These are phyloP conservation scores for Zopfia rhizophila DNA, from an alignment of 2,329 filamentous ascomycete genomes.

Conservation along the genomic window DNA sequence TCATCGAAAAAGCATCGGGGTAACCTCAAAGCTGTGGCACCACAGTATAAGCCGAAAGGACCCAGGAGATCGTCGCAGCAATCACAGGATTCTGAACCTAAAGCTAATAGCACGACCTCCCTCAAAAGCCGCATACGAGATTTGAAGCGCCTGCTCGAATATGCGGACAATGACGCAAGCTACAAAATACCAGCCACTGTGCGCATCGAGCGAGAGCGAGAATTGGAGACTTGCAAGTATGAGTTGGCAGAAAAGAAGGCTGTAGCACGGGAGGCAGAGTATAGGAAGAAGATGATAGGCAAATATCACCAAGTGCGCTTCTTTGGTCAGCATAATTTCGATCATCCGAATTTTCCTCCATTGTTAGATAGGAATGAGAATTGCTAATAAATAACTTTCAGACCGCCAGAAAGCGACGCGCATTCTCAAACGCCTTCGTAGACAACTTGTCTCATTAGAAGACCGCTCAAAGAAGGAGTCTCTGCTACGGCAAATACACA, in stretches of 20 bases:
- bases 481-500: constrained; percentile 69
- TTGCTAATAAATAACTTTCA: constrained; percentile 44
- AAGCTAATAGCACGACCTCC: constrained; percentile 60
- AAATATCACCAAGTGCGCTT: constrained; percentile 88
- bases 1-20: constrained; percentile 37
- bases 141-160: constrained; percentile 72
- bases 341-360: too few relatives aligned
- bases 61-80: constrained; percentile 32
- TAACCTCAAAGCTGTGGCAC: constrained; percentile 29
- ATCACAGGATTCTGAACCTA: constrained; percentile 31
- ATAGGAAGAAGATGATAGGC: constrained; percentile 75
- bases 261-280: constrained; percentile 66
- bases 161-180: constrained; percentile 60
- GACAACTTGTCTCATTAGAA: constrained; percentile 62
- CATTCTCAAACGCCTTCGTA: constrained; percentile 71
- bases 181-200: constrained; percentile 71
- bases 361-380: constrained; percentile 1
- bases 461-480: constrained; percentile 64
- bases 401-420: constrained; percentile 78
- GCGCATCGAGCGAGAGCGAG: constrained; percentile 75
- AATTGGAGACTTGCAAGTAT: constrained; percentile 72
- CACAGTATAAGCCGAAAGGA: constrained; percentile 19
- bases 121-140: constrained; percentile 78
- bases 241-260: constrained; percentile 63
- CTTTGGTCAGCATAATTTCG: constrained; percentile 68